Base-by-base conservation (phyloP, 2,329 filamentous ascomycete genomes). In the Aspergillus sp. region DNA sequence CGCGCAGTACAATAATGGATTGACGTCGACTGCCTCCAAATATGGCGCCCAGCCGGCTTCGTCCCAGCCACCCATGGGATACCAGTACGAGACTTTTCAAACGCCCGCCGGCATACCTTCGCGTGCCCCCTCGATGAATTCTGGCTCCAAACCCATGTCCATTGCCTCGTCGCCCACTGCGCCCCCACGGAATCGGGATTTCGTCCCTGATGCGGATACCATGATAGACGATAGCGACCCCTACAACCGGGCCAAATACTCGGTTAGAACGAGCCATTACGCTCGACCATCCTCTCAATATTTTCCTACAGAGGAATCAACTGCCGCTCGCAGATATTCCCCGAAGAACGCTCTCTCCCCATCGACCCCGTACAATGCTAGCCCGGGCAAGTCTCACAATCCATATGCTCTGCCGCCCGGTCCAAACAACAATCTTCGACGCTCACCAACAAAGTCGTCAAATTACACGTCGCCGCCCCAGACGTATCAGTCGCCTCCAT, bases 301-400 rank as follows among this genome's bases (percentile, higher is more conserved):
- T 57, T 71, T 83, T 42, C 74, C 84, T 44, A 83, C 84, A 56
- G 84, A 91, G 62, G 83, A 87, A 50, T 93, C 89, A 39, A 79
- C 88, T 44, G 88, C 89, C 49, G 88, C 90, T 50, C 88, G 94
- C 67, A 83, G 90, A 64, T 97, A 97, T 72, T 97, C 91, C 42
- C 93, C 91, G 54, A 96, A 96, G 90, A 91, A 95, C 67, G 81
- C 83, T 13, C 75, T 94, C 52, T 89, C 90, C 51, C 88, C 90
- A 37, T 82, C 85, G 30, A 85, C 87, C 48, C 84, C 89, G 30
- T 94, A 94, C 71, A 79, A 81, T 64, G 78, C 73, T 72, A 86
- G 75, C 66, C 81, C 75, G 53, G 81, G 74, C 64, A 74, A 75
- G 66, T 56, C 77, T 58, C 73, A 74, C 50, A 70, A 68, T 60